phyloP scores from a whole-genome alignment of 2,329 filamentous ascomycete genomes.

The Pseudogymnoascus sp. region DNA sequence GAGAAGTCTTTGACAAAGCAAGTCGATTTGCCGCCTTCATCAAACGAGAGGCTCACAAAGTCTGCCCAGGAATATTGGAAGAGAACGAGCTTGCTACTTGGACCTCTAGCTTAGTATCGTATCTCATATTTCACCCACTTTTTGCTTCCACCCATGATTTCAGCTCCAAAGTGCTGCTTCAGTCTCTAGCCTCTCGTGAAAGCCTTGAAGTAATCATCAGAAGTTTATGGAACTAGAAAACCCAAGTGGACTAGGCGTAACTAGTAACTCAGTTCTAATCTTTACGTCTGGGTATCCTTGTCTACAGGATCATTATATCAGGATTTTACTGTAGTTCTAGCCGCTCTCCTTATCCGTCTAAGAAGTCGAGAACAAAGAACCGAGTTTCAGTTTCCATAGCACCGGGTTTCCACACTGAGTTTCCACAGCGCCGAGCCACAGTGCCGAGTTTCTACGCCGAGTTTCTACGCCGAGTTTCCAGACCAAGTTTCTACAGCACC shows the following conservation, averaged over 20 bases:
- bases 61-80: slow-evolving; percentile 71
- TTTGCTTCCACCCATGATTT: not conserved
- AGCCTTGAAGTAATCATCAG: not conserved
- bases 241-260: too few species aligned
- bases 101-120: slow-evolving; percentile 46
- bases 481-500: too few species aligned
- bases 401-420: too few species aligned
- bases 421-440: too few species aligned
- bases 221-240: too few species aligned
- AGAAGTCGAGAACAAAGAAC: not conserved
- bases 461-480: too few species aligned
- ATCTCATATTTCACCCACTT: not conserved
- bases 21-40: slow-evolving; percentile 40
- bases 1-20: slow-evolving; percentile 35
- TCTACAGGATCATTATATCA: not conserved
- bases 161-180: not conserved
- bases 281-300: too few species aligned
- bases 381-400: too few species aligned
- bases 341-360: not conserved
- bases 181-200: not conserved
- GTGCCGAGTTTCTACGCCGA: too few species aligned
- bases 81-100: slow-evolving; percentile 74
- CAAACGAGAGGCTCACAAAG: slow-evolving; percentile 48
- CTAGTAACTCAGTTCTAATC: too few species aligned
- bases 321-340: not conserved